These are phyloP conservation scores for Cordyceps cicadae DNA, from an alignment of 2,329 filamentous ascomycete genomes.

Conservation along the genomic window DNA sequence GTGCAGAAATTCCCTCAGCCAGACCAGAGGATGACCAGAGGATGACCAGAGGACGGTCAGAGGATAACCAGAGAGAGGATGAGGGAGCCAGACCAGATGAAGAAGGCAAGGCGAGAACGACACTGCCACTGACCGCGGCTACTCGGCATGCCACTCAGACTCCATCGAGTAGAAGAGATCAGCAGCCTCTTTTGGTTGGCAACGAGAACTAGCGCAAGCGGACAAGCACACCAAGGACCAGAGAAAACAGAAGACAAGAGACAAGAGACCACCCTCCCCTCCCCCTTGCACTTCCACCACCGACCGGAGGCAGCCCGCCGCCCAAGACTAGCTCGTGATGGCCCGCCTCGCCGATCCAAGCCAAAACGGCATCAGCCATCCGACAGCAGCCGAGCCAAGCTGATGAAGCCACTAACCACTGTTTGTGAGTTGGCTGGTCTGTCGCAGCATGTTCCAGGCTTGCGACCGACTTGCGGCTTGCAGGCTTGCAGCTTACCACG, in stretches of 20 bases:
- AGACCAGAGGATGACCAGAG: too few species aligned
- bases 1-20: conserved; percentile 1
- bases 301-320: conserved; percentile 1
- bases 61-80: too few species aligned
- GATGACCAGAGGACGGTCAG: too few species aligned
- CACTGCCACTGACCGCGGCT: background rate
- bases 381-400: background rate
- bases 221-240: background rate
- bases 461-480: background rate
- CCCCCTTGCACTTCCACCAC: too few species aligned
- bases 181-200: background rate
- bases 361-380: conserved; percentile 5
- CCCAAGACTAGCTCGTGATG: background rate
- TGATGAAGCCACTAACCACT: background rate
- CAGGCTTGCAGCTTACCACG: background rate
- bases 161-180: background rate
- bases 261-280: background rate
- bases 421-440: too few species aligned
- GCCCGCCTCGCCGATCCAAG: conserved; percentile 8
- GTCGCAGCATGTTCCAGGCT: too few species aligned
- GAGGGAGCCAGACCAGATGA: background rate
- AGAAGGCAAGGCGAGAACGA: background rate
- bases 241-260: background rate
- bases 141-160: conserved; percentile 7
- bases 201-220: background rate